Base-by-base conservation (phyloP, 2,329 filamentous ascomycete species). In the Capronia epimyces region DNA sequence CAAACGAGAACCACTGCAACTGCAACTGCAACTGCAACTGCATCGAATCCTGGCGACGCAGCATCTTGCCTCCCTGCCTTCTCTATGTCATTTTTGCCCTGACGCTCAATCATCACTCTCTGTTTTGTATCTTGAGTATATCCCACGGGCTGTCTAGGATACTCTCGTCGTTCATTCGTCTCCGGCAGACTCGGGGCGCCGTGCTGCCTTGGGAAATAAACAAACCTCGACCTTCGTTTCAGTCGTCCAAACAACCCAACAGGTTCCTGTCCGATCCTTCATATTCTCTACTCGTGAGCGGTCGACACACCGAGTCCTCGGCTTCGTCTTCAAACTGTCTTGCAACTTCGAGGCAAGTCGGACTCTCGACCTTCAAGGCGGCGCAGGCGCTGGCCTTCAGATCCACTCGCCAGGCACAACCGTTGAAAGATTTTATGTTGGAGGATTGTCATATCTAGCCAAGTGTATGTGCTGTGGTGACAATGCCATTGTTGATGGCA, bases 341-440 rank as follows among this genome's bases (percentile, higher is more conserved):
- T 9, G 39, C 39, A 10, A 4, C 3, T 6, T 5, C 5, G 8
- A 3, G 8, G 20, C n/a, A 42, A 7, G 21, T 10, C 20, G 20
- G 25, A 18, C 2, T 15, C 8, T 31, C 25, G n/a, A n/a, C 25
- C 9, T 10, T 3, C 3, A 32, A 46, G 27, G 43, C 49, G 29
- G 53, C 53, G 53, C 53, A 43, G 53, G 53, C 53, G 53, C 53
- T 48, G 49, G 22, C 31, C 29, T 55, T 20, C 25, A 43, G 45
- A n/a, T 27, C 21, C 29, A 21, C 22, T 36, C 37, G 39, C 32
- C 43, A 16, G 29, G 3, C 27, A 7, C 16, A 37, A 49, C 3
- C 20, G 13, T n/a, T 12, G 15, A 18, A 37, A 13, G 39, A 6
- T 25, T 41, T n/a, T 37, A 42, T 37, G 22, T 44, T 9, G 21